Evolutionary conservation across 345 rosid species (phyloP), one percentile per base, ranked within the genome.

Genomic region (Raphanus raphanistrum): DNA sequence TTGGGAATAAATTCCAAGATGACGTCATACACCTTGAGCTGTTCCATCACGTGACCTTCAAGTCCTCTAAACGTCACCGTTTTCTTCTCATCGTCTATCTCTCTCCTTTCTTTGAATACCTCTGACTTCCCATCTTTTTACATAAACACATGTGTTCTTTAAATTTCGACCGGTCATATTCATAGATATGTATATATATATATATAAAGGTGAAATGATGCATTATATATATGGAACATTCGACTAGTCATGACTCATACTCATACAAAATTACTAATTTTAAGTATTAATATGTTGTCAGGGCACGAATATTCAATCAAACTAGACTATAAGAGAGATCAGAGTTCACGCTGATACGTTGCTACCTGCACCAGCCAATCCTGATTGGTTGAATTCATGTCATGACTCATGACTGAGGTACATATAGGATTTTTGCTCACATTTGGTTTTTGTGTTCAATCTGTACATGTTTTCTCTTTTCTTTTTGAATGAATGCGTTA

Each of bases 41-140:
- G 61, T 8, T 55, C 61, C 61, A 55, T 55, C 61, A 55, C 29
- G 13, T 57, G 61, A 21, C 61, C 61, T 57, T 57, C 61, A 57
- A 57, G 61, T 57, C 61, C 61, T 21, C 29, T 21, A 57, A 57
- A 8, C 5, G 61, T 21, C 13, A 57, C 61, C 6, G 61, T 21
- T 21, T 57, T 57, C 6, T 57, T 57, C 29, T 57, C 61, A 57
- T 57, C 61, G 13, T 57, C 29, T 21, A 57, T 57, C 29, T 57
- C 61, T 25, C 61, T 57, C 61, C 12, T 57, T 4, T 57, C 61
- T 13, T 57, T 57, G 61, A 21, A 57, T 57, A 21, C 29, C 61
- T 57, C 61, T 4, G 13, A 29, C 61, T 57, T 57, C 13, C 61
- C 61, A 55, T 55, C 61, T 55, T 55, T 55, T 8, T 55, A 54